Conservation (phyloP, 495 filamentous ascomycete genomes). For the Alectoria sarmentosa region DNA sequence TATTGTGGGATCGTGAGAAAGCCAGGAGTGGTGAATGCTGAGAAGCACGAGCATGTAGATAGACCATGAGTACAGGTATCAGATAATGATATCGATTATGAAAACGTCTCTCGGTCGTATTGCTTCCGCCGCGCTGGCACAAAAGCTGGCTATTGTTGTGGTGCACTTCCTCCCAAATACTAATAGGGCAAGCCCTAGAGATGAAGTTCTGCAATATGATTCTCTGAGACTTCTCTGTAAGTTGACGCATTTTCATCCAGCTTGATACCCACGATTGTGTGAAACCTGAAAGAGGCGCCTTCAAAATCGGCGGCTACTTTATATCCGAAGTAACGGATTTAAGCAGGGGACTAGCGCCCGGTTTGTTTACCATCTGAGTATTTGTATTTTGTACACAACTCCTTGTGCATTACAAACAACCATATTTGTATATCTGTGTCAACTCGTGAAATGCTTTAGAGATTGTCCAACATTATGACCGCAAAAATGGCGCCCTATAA, state of each 20-base stretch:
- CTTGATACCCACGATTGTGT: too few relatives aligned
- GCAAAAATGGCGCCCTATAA: slow-evolving; percentile 3
- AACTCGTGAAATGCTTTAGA: not conserved
- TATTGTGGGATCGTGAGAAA: slow-evolving; percentile 11
- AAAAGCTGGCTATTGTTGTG: not conserved
- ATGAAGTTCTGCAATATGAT: too few relatives aligned
- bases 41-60: not conserved
- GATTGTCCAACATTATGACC: not conserved
- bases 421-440: not conserved
- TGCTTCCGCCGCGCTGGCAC: not conserved
- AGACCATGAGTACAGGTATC: not conserved
- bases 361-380: not conserved
- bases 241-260: too few relatives aligned
- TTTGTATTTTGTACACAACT: not conserved
- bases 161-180: too few relatives aligned
- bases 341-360: not conserved
- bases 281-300: too few relatives aligned
- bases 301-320: too few relatives aligned
- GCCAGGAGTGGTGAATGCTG: not conserved
- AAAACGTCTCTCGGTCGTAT: not conserved
- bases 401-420: not conserved
- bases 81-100: not conserved
- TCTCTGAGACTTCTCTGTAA: too few relatives aligned
- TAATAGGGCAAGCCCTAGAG: too few relatives aligned
- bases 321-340: not conserved